Evolutionary conservation across 441 rosid genomes (phyloP), one percentile per base, ranked within the genome.

Genomic region (Lepidium campestre): DNA sequence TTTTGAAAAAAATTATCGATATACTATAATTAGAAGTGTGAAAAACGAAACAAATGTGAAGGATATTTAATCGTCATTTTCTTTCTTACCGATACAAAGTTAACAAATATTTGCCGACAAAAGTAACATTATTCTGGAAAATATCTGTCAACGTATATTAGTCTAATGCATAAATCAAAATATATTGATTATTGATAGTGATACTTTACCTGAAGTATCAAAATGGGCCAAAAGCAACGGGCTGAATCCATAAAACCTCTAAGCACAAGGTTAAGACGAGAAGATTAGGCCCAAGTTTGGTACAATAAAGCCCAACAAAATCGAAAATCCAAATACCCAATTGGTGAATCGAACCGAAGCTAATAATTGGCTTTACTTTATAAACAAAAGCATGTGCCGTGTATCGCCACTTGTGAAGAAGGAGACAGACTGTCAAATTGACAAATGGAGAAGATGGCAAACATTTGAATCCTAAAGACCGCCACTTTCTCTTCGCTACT

Each of bases 381-480:
- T 4, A 25, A 57, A 25, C n/a, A 1, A 4, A 29, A 7, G 34
- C 76, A 72, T 65, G 67, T 52, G 71, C 0, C 3, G 10, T 40
- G 60, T 57, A 25, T 65, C 42, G 76, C 35, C 62, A 58, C 34
- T 31, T 2, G 40, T 10, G 41, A n/a, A 65, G 58, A 18, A 10
- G 1, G 11, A 19, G 25, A 72, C 76, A 72, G 76, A 58, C 62
- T 72, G 71, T 42, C 31, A 48, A 42, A 34, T 64, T 57, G 59
- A 63, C 48, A 52, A 50, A 52, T 5, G 67, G 35, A 37, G 68
- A 73, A 62, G 47, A 73, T 37, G 54, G 73, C 77, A 68, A 74
- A 73, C 77, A 73, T 73, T 73, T 73, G 77, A 73, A 73, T 67
- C 69, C 73, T 10, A 67, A 67, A 67, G 68, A 61, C 41, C 77